A percentile compares a stretch with the other conserved stretches of the same genome.
Evolutionary conservation across 225 moss, liverwort and hornwort species (phyloP).

Genomic region (Thuidium tamariscinum): DNA sequence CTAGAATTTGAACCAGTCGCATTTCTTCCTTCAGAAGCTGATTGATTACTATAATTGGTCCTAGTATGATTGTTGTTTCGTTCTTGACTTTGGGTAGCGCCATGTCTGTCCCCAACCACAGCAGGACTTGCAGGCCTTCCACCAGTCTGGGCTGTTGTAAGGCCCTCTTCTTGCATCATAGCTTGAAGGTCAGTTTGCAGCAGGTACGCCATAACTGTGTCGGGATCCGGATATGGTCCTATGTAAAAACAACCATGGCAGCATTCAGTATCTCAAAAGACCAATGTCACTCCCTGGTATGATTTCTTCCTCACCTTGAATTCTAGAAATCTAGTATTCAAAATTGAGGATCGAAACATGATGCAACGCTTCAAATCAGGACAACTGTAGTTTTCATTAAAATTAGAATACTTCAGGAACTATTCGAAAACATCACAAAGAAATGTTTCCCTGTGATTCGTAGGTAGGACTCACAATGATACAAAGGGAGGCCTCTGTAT

Average conservation of each 20-base stretch:
- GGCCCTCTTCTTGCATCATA: slow-evolving; percentile 40
- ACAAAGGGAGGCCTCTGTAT: neutral
- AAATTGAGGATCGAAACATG: neutral
- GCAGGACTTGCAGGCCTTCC: slow-evolving; percentile 49
- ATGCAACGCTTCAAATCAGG: neutral
- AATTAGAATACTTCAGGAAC: neutral
- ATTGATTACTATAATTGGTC: slow-evolving; percentile 41
- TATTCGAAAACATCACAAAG: neutral
- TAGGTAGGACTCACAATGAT: neutral
- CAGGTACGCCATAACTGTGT: slow-evolving; percentile 70
- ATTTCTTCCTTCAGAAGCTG: slow-evolving; percentile 48
- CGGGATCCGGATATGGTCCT: slow-evolving; percentile 89
- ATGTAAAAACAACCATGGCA: neutral
- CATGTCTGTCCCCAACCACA: slow-evolving; percentile 22
- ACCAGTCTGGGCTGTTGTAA: neutral
- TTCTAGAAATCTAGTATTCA: neutral
- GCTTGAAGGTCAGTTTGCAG: slow-evolving; percentile 66
- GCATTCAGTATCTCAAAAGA: neutral
- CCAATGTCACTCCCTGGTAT: neutral
- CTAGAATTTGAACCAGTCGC: slow-evolving; percentile 41
- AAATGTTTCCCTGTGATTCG: neutral
- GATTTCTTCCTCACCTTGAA: neutral
- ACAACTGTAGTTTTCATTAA: neutral
- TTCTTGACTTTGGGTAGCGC: slow-evolving; percentile 36
- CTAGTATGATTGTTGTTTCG: slow-evolving; percentile 40